phyloP scores from a whole-genome alignment of 352 stramenopile species.

The Plasmopara muralis region DNA sequence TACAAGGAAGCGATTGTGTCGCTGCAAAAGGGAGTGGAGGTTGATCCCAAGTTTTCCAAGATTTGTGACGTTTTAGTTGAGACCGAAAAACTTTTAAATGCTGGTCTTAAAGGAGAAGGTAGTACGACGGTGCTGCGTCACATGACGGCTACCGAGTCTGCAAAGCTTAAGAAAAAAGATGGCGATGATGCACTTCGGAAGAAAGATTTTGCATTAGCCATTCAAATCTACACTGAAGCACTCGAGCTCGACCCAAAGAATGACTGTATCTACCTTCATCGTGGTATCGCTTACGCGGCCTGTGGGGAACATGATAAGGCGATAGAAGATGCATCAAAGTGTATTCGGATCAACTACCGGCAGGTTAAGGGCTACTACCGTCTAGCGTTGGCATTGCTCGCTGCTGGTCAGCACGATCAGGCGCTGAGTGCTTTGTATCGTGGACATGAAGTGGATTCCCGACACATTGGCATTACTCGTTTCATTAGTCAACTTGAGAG shows the following conservation, averaged over 20 bases:
- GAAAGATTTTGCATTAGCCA: slow-evolving; percentile 41
- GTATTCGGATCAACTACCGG: slow-evolving; percentile 54
- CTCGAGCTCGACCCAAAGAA: slow-evolving; percentile 44
- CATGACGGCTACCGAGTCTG: slow-evolving; percentile 26
- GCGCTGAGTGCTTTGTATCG: slow-evolving; percentile 49
- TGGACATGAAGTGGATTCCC: slow-evolving; percentile 41
- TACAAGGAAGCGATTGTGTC: slow-evolving; percentile 65
- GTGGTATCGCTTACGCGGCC: slow-evolving; percentile 43
- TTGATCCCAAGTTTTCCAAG: slow-evolving; percentile 67
- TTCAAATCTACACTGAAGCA: slow-evolving; percentile 44
- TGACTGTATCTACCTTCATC: slow-evolving; percentile 45
- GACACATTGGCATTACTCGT: slow-evolving; percentile 35
- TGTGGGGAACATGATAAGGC: slow-evolving; percentile 29
- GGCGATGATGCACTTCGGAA: slow-evolving; percentile 43
- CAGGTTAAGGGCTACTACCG: slow-evolving; percentile 54
- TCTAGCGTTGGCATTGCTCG: slow-evolving; percentile 39
- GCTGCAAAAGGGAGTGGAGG: slow-evolving; percentile 58
- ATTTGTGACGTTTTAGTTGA: slow-evolving; percentile 49
- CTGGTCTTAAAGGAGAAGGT: slow-evolving; percentile 14
- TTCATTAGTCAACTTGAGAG: slow-evolving; percentile 45
- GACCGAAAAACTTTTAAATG: slow-evolving; percentile 31
- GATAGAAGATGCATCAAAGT: slow-evolving; percentile 48
- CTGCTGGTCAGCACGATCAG: slow-evolving; percentile 37
- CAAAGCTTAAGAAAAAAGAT: slow-evolving; percentile 30
- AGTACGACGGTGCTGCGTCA: slow-evolving; percentile 10